phyloP scores from a whole-genome alignment of 371 early-diverging fungal genomes.

The Mucor circinelloides region DNA sequence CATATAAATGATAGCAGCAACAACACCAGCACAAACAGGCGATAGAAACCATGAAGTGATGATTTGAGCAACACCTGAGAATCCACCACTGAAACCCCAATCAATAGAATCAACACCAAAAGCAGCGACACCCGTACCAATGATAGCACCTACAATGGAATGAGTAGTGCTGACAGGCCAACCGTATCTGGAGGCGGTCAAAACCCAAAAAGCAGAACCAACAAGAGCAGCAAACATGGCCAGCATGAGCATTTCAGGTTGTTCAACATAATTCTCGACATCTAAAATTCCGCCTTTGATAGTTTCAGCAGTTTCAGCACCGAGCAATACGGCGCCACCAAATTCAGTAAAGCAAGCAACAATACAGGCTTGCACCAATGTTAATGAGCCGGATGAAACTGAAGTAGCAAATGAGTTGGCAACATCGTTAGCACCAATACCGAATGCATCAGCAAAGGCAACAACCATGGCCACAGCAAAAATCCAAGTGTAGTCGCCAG shows the following conservation, averaged over 20 bases:
- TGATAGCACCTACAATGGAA: conserved; percentile 79
- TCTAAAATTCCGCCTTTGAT: conserved; percentile 76
- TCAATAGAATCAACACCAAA: conserved; percentile 66
- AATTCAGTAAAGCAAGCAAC: conserved; percentile 89
- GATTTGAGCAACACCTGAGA: conserved; percentile 67
- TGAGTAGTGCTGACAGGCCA: conserved; percentile 64
- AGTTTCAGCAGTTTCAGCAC: conserved; percentile 75
- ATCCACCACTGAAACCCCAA: conserved; percentile 71
- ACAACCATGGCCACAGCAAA: conserved; percentile 73
- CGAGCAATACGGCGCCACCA: conserved; percentile 80
- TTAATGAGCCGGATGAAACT: conserved; percentile 80
- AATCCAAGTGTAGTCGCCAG: conserved; percentile 74
- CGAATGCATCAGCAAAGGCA: conserved; percentile 63
- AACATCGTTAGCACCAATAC: conserved; percentile 91
- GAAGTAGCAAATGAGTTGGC: conserved; percentile 89
- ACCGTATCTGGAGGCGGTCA: conserved; percentile 65
- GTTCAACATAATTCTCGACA: conserved; percentile 44
- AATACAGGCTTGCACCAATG: conserved; percentile 69
- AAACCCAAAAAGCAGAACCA: conserved; percentile 78
- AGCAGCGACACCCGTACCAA: conserved; percentile 78
- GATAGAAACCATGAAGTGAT: conserved; percentile 81
- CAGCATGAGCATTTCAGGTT: conserved; percentile 79
- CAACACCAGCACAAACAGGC: conserved; percentile 68
- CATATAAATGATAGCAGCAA: conserved; percentile 67
- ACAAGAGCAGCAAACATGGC: conserved; percentile 82